Evolutionary conservation across 306 rosid genomes (phyloP), one percentile per base, ranked within the genome.

Genomic region (Fragaria ananassa): DNA sequence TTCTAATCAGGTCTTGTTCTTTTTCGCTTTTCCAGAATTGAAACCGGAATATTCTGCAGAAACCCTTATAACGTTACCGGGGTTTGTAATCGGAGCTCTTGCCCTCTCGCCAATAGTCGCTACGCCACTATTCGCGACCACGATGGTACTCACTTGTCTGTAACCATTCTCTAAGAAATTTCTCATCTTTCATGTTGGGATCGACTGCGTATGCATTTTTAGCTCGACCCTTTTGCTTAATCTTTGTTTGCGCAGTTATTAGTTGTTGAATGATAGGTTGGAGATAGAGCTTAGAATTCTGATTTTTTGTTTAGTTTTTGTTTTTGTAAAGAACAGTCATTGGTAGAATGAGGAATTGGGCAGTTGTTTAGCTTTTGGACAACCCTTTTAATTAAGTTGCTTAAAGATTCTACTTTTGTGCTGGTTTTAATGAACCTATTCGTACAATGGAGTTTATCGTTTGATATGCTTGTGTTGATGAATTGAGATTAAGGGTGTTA

Each of bases 91-190:
- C 93, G 97, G 63, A 95, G 98, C 79, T 95, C 97, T 4, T 93
- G 96, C 66, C 97, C 97, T 63, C 81, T 93, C 39, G 97, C 97
- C 78, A 93, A 93, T 78, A 92, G 97, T 90, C 97, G 98, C 65
- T 95, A 92, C 70, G 92, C 97, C 63, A 95, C 98, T 70, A 95
- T 95, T 81, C 87, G 97, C 29, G 97, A 92, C 3, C 88, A 89
- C 18, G 89, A 90, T n/a, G 98, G 97, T 89, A 89, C 50, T 76
- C 60, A 42, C 44, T 37, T 31, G 35, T 31, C 0, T 31, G 0
- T 31, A 31, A 31, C 35, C 35, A 31, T 37, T 21, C 14, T 29
- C 53, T 49, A 49, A 49, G 7, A 14, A 31, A 25, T 70, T 41
- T 39, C 49, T 37, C 71, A 15, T 25, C 64, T 58, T 58, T 49